Base-by-base conservation (phyloP, 176 grass and related monocot species). In the Bolboschoenus planiculmis region DNA sequence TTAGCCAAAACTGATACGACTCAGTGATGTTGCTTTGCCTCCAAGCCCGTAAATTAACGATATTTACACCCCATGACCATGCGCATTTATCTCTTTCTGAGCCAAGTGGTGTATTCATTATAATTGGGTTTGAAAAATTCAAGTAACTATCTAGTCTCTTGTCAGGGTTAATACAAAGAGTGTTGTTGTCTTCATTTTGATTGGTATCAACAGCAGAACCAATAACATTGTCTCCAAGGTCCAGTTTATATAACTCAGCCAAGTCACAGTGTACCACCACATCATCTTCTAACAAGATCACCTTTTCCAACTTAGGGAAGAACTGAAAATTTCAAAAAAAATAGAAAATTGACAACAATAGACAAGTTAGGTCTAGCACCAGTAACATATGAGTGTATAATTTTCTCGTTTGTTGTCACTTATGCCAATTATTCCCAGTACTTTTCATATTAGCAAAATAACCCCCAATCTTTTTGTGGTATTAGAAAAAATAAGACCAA, bases 211-310 rank as follows among this genome's bases (percentile, higher is more conserved):
- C 78, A 63, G 90, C 91, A 57, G 93, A 87, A 59, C 97, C 97
- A 15, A 96, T 87, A 74, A 99, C 79, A 53, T 84, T 89, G 42
- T 84, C 97, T 24, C 84, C 84, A 3, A 99, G 88, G 29, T 95
- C 83, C 56, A 86, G 61, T 39, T 92, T 68, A 90, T 91, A 99
- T 21, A 99, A 91, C 57, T 87, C 83, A 59, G 80, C 23, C 89
- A 99, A 51, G 56, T 99, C 93, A 77, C 86, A 85, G 23, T 85
- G 93, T 68, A 96, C 93, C 55, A 99, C 64, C 44, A 99, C 97
- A 78, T 99, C 97, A 85, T 99, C 93, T 67, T 99, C 93, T 8
- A 99, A 84, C 10, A 99, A 84, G 58, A 99, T 85, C 51, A 99
- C 81, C 67, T 79, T 89, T 26, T 78, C 83, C 40, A 99, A 87